phyloP scores from a whole-genome alignment of 1,284 basidiomycete genomes.

The Ceratobasidium sp. region DNA sequence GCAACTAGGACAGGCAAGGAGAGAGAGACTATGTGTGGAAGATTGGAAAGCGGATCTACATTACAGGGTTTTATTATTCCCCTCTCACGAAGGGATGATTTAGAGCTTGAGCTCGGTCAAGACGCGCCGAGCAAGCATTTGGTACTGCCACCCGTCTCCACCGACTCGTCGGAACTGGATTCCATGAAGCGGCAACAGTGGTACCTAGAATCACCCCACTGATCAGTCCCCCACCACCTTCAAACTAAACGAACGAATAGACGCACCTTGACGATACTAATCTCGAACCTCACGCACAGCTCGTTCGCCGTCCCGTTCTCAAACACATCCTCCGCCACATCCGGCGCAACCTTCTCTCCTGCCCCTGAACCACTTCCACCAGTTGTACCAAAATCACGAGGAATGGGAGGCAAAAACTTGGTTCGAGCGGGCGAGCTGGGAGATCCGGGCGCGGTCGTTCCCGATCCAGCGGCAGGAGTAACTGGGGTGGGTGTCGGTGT shows the following conservation, averaged over 20 bases:
- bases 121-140: slow-evolving; percentile 94
- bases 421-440: slow-evolving; percentile 18
- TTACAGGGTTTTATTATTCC: too few species aligned
- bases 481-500: slow-evolving; percentile 58
- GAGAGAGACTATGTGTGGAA: too few species aligned
- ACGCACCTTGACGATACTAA: slow-evolving; percentile 92
- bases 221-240: slow-evolving; percentile 6
- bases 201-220: slow-evolving; percentile 72
- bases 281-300: slow-evolving; percentile 91
- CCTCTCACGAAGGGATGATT: background rate
- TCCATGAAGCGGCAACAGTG: slow-evolving; percentile 92
- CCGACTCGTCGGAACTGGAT: slow-evolving; percentile 94
- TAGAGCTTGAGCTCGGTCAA: slow-evolving; percentile 92
- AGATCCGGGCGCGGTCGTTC: background rate
- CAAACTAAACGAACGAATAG: background rate
- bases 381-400: slow-evolving; percentile 68
- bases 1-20: too few species aligned
- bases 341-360: slow-evolving; percentile 68
- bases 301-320: slow-evolving; percentile 79
- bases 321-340: slow-evolving; percentile 75
- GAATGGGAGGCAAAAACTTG: slow-evolving; percentile 79
- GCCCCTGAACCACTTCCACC: slow-evolving; percentile 52
- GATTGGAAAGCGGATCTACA: too few species aligned
- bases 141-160: slow-evolving; percentile 97
- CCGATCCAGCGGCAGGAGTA: background rate